Evolutionary conservation across 305 asterid species (phyloP).

Genomic region (Fraxinus ornus): DNA sequence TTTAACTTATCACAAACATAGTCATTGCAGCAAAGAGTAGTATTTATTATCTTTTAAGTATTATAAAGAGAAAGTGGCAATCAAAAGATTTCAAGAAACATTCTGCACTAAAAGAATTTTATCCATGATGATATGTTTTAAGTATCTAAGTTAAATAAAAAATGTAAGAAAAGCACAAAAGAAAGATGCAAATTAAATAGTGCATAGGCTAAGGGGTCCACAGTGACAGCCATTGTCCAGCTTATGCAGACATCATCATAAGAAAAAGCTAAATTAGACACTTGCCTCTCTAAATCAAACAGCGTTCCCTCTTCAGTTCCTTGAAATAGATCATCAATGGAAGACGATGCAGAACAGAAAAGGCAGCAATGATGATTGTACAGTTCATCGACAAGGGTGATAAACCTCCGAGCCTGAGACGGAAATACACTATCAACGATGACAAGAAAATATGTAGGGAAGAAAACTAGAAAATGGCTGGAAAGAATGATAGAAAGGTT

Average conservation of each 20-base stretch:
- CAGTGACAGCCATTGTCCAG: background rate
- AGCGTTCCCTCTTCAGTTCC: slow-evolving; percentile 95
- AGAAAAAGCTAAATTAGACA: slow-evolving; percentile 12
- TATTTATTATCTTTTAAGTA: background rate
- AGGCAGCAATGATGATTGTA: slow-evolving; percentile 94
- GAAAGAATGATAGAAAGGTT: background rate
- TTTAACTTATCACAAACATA: background rate
- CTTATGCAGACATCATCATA: background rate
- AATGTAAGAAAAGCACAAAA: background rate
- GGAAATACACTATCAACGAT: background rate
- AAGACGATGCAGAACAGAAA: slow-evolving; percentile 70
- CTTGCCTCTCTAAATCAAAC: slow-evolving; percentile 89
- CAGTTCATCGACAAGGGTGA: slow-evolving; percentile 86
- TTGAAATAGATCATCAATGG: slow-evolving; percentile 87
- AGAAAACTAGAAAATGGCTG: slow-evolving; percentile 6
- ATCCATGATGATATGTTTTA: background rate
- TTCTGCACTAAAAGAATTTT: background rate
- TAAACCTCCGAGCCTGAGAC: slow-evolving; percentile 89
- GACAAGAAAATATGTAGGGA: background rate
- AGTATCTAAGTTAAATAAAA: background rate
- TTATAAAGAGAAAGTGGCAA: background rate
- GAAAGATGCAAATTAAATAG: background rate
- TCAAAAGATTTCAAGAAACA: background rate
- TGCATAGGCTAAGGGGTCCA: background rate
- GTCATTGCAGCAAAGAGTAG: background rate